phyloP scores from a whole-genome alignment of 2,329 filamentous ascomycete species.

The Trichoderma breve region DNA sequence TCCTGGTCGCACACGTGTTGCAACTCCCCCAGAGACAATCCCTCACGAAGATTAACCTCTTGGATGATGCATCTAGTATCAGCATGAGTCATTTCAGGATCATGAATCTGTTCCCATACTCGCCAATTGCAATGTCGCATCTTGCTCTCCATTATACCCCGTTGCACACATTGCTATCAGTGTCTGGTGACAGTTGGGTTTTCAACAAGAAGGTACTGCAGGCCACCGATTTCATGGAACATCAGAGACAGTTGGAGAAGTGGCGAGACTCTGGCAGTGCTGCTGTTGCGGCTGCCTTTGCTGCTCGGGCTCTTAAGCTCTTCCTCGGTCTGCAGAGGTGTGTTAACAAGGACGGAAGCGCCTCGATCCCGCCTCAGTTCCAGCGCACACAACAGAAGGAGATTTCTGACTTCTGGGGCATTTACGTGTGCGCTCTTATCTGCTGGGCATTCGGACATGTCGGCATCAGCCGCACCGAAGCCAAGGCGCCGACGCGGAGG shows the following conservation, averaged over 20 bases:
- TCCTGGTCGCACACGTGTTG: conserved; percentile 41
- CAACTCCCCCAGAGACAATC: conserved; percentile 37
- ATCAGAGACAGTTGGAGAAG: conserved; percentile 45
- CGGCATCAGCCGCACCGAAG: conserved; percentile 24
- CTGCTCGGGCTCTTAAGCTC: conserved; percentile 49
- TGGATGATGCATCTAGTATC: conserved; percentile 27
- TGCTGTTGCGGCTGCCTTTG: conserved; percentile 47
- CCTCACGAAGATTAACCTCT: conserved; percentile 28
- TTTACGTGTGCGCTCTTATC: conserved; percentile 58
- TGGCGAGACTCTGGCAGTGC: conserved; percentile 49
- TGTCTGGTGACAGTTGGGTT: conserved; percentile 58
- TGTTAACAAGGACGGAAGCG: conserved; percentile 12
- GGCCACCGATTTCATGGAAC: conserved; percentile 43
- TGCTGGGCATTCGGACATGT: conserved; percentile 56
- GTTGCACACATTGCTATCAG: conserved; percentile 56
- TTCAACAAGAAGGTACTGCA: conserved; percentile 54
- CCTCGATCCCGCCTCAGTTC: background rate
- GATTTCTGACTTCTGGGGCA: conserved; percentile 53
- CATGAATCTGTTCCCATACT: conserved; percentile 43
- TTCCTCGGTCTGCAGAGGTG: conserved; percentile 38
- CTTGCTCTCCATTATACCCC: conserved; percentile 58
- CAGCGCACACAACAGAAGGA: conserved; percentile 31
- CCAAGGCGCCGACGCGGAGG: conserved; percentile 27
- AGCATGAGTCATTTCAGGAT: conserved; percentile 32
- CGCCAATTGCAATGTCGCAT: conserved; percentile 51